Percentiles rank a stretch among this genome's conserved stretches.
These are phyloP conservation scores for Bombardia bombarda DNA, from an alignment of 495 filamentous ascomycete species.

Conservation along the genomic window DNA sequence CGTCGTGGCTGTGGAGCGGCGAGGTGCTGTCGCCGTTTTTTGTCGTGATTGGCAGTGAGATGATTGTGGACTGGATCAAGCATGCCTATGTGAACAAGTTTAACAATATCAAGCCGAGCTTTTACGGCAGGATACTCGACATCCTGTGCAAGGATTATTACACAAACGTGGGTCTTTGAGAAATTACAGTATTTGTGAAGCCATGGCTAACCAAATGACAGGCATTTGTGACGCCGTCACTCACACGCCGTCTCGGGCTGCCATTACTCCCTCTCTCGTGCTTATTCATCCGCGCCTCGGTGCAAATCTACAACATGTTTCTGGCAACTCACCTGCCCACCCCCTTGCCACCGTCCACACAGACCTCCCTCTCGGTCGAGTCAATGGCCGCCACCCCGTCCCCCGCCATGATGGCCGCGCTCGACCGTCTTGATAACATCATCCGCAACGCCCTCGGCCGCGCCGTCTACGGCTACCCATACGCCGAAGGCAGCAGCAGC, in stretches of 20 bases:
- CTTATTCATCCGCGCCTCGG: constrained; percentile 87
- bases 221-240: constrained; percentile 77
- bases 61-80: constrained; percentile 96
- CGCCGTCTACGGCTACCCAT: constrained; percentile 50
- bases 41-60: constrained; percentile 88
- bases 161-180: constrained; percentile 71
- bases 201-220: constrained; percentile 18
- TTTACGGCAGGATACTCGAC: constrained; percentile 86
- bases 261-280: constrained; percentile 89
- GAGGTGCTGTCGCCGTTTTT: constrained; percentile 88
- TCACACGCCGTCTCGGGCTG: constrained; percentile 83
- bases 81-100: constrained; percentile 98
- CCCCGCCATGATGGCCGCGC: constrained; percentile 60
- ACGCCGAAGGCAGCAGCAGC: constrained; percentile 12
- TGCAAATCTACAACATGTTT: constrained; percentile 99
- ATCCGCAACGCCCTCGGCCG: constrained; percentile 64
- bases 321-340: constrained; percentile 74
- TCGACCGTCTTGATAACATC: constrained; percentile 67
- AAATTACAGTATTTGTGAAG: no score
- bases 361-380: constrained; percentile 51
- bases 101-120: constrained; percentile 84
- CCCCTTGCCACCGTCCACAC: constrained; percentile 61
- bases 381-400: constrained; percentile 47
- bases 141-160: constrained; percentile 97
- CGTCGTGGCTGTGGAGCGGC: constrained; percentile 64